These are phyloP conservation scores for Globisporangium orthogonon DNA, from an alignment of 352 stramenopile genomes.

Conservation along the genomic window DNA sequence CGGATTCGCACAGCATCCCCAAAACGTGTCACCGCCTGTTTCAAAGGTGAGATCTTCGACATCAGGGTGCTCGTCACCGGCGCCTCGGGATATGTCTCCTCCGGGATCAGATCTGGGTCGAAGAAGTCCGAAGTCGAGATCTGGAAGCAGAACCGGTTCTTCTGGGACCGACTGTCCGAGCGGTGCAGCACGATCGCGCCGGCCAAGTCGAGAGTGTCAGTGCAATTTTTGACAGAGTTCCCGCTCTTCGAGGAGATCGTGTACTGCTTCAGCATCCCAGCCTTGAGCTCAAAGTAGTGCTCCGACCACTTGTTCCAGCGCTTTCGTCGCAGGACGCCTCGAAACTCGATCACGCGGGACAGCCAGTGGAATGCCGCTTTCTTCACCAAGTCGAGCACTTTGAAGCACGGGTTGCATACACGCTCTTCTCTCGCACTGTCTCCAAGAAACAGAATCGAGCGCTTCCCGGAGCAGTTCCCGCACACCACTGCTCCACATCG, in stretches of 20 bases:
- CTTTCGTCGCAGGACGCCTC: constrained; percentile 61
- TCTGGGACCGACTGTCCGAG: constrained; percentile 53
- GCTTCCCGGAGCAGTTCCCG: constrained; percentile 61
- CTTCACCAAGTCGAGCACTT: constrained; percentile 60
- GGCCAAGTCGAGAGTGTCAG: constrained; percentile 57
- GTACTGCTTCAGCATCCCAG: constrained; percentile 73
- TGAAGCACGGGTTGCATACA: constrained; percentile 66
- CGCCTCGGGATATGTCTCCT: constrained; percentile 17
- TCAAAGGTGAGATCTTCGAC: constrained; percentile 57
- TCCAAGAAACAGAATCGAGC: constrained; percentile 65
- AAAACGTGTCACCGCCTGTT: constrained; percentile 51
- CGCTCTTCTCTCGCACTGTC: constrained; percentile 56
- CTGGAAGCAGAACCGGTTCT: constrained; percentile 78
- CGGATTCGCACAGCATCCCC: constrained; percentile 29
- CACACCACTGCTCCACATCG: constrained; percentile 76
- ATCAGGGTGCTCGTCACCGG: constrained; percentile 14
- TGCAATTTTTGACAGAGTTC: constrained; percentile 28
- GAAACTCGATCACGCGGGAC: constrained; percentile 61
- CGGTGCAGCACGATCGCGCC: constrained; percentile 81
- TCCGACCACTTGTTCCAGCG: constrained; percentile 76
- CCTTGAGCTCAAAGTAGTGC: constrained; percentile 75
- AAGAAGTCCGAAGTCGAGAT: constrained; percentile 52
- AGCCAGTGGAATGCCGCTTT: constrained; percentile 63
- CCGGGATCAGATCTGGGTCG: constrained; percentile 4
- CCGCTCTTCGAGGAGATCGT: constrained; percentile 36